Percentiles rank a stretch among this genome's conserved stretches.
phyloP scores from a whole-genome alignment of 768 basidiomycete genomes.

The Phlebiopsis flavidoalba region DNA sequence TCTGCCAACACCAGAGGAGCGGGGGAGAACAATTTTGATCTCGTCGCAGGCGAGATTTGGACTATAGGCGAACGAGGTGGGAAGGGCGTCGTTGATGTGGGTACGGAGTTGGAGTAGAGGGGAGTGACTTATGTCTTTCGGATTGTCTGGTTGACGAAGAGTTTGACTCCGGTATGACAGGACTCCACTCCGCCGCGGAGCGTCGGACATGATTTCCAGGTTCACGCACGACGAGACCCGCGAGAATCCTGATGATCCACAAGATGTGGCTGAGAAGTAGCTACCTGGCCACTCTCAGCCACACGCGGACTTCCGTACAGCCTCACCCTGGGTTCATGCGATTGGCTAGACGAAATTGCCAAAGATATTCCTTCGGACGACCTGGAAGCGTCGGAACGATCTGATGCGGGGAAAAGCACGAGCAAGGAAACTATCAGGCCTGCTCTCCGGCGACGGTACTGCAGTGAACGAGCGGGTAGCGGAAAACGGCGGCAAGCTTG shows the following conservation, averaged over 20 bases:
- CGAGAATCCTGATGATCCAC: neutral
- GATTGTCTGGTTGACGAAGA: neutral
- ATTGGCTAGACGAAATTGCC: neutral
- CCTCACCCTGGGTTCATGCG: neutral
- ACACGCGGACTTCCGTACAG: neutral
- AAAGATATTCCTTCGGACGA: neutral
- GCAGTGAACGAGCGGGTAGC: neutral
- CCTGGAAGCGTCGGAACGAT: neutral
- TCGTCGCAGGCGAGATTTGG: slow-evolving; percentile 11
- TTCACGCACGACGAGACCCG: neutral
- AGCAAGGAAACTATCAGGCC: neutral
- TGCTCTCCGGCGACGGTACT: neutral
- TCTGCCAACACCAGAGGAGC: slow-evolving; percentile 12
- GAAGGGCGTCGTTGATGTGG: neutral
- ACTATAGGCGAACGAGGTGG: neutral
- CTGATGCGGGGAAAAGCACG: neutral
- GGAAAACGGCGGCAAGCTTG: neutral
- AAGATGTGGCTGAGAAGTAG: neutral
- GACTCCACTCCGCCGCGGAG: neutral
- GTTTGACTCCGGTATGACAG: neutral
- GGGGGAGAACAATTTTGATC: slow-evolving; percentile 21
- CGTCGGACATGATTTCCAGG: neutral
- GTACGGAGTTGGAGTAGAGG: neutral
- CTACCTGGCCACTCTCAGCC: neutral
- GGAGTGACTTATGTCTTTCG: neutral